Evolutionary conservation across 1,139 yeast species (phyloP).

Genomic region (Magnusiomyces ingens): DNA sequence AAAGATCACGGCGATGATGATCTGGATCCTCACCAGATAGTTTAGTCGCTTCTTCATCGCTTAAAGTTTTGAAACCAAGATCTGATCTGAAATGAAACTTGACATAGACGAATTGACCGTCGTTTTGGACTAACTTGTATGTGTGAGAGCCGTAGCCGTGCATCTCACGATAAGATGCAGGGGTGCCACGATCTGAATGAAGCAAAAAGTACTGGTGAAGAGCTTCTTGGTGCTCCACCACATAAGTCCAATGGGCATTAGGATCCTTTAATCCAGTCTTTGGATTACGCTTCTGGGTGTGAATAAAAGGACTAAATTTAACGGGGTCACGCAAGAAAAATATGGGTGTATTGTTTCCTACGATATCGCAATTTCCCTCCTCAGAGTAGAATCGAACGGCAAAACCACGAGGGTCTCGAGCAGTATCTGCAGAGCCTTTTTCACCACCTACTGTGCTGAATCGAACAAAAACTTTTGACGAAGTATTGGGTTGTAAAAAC

Average conservation of each 20-base stretch:
- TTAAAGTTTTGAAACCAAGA: constrained; percentile 54
- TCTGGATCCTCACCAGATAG: constrained; percentile 59
- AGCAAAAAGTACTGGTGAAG: constrained; percentile 57
- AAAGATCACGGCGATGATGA: constrained; percentile 51
- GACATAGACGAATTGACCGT: constrained; percentile 59
- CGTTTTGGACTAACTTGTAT: constrained; percentile 58
- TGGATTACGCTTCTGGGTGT: constrained; percentile 83
- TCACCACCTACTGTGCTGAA: constrained; percentile 92
- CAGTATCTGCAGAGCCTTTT: constrained; percentile 74
- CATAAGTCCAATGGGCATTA: constrained; percentile 63
- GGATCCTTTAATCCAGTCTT: constrained; percentile 77
- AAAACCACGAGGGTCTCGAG: constrained; percentile 88
- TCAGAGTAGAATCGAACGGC: constrained; percentile 78
- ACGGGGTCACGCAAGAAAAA: constrained; percentile 83
- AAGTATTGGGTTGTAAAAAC: constrained; percentile 43
- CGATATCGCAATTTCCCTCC: constrained; percentile 84
- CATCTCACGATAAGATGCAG: constrained; percentile 57
- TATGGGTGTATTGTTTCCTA: constrained; percentile 83
- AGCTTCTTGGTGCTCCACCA: constrained; percentile 55
- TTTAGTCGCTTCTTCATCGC: constrained; percentile 50
- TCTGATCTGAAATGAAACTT: constrained; percentile 60
- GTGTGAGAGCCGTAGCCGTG: constrained; percentile 75
- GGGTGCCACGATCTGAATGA: constrained; percentile 70
- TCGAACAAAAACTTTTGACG: constrained; percentile 51
- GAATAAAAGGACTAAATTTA: constrained; percentile 83